These are phyloP conservation scores for Fusarium liriodendri DNA, from an alignment of 2,329 filamentous ascomycete genomes.

Conservation along the genomic window DNA sequence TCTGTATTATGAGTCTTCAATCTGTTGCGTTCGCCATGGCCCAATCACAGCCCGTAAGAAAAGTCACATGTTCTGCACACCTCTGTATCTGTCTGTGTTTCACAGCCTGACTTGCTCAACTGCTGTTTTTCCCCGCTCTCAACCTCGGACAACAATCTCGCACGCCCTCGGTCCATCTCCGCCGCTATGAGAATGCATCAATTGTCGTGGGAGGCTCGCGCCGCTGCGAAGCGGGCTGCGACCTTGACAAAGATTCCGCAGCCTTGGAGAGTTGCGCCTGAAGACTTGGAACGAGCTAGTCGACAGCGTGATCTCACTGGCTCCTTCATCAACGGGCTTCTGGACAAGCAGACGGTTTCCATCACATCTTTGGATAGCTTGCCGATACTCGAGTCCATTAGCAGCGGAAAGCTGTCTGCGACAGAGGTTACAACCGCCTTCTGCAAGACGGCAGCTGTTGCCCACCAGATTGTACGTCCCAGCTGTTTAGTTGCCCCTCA, in stretches of 20 bases:
- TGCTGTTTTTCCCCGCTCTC: neutral
- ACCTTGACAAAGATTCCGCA: slow-evolving; percentile 29
- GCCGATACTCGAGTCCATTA: slow-evolving; percentile 1
- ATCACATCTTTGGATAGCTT: slow-evolving; percentile 24
- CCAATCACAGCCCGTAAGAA: neutral
- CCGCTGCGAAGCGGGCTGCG: slow-evolving; percentile 30
- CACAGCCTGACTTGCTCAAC: neutral
- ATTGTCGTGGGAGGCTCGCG: slow-evolving; percentile 27
- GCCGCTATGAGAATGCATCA: neutral
- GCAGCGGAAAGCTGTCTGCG: slow-evolving; percentile 14
- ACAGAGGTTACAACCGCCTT: slow-evolving; percentile 63
- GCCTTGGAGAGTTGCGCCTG: slow-evolving; percentile 31
- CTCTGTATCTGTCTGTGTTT: neutral
- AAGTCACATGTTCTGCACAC: neutral
- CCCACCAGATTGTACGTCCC: slow-evolving; percentile 64
- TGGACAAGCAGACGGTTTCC: neutral
- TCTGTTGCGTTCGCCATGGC: neutral
- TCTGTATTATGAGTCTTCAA: neutral
- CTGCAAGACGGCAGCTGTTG: slow-evolving; percentile 59
- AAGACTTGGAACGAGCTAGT: slow-evolving; percentile 23
- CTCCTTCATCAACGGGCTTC: slow-evolving; percentile 33
- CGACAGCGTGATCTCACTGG: slow-evolving; percentile 28
- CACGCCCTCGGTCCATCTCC: neutral
- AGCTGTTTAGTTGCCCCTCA: neutral
- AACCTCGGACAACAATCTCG: neutral